Base-by-base conservation (phyloP, 352 stramenopile genomes). In the Phytophthora fragariae region DNA sequence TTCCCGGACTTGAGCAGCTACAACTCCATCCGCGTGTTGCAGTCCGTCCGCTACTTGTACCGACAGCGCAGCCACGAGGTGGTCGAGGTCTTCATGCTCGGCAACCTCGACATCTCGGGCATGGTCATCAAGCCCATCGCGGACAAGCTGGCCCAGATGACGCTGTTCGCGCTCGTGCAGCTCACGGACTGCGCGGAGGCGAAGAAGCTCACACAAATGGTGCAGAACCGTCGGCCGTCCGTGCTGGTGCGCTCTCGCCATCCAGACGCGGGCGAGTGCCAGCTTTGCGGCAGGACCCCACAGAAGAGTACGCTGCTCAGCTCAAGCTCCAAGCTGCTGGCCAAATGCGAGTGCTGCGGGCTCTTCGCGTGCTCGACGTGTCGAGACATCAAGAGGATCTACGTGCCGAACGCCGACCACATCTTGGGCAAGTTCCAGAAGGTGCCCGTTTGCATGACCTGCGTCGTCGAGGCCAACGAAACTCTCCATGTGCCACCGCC, bases 81-180 rank as follows among this genome's bases (percentile, higher is more conserved):
- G 27, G 69, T 90, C 12, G 77, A 90, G 33, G 80, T 90, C 44
- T 90, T 88, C 57, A 84, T 86, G 80, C 73, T 82, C 12, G 82
- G 80, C 15, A 78, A 81, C 14, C 19, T 85, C 29, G 71, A 80
- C 24, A 62, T 85, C 11, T 70, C 73, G 0, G 78, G 80, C 6
- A 78, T 80, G 17, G 72, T 88, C n/a, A 72, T 82, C 54, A 68
- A 65, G 2, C 73, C 75, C 0, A 73, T 90, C 39, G 75, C 69
- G 0, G 59, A 80, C 24, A 73, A 76, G 35, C 54, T 88, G 19
- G 70, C 74, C 12, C 62, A 78, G 15, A 75, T 77, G 35, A 77
- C 70, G 27, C 50, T 88, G 46, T 82, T 90, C 47, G 65, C 68
- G 35, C 70, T 87, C 31, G 72, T 80, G 29, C 72, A 78, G n/a